A percentile compares a stretch with the other conserved stretches of the same genome.
These are phyloP conservation scores for Dryas octopetala DNA, from an alignment of 306 rosid genomes.

Conservation along the genomic window DNA sequence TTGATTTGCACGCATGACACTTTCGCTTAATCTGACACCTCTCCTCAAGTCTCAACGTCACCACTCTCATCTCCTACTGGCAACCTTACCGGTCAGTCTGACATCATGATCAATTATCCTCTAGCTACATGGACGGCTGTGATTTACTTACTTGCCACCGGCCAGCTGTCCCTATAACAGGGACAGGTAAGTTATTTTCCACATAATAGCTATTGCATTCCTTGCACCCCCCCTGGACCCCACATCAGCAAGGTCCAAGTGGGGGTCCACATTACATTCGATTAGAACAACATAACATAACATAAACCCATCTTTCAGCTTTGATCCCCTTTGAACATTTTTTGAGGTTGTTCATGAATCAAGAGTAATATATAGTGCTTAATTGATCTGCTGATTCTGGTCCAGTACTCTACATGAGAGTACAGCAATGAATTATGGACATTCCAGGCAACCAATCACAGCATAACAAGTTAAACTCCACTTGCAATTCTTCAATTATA, in stretches of 20 bases:
- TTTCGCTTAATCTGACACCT: neutral
- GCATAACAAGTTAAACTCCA: constrained; percentile 9
- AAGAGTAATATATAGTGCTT: no score
- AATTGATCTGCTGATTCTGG: no score
- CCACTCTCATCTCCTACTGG: neutral
- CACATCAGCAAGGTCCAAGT: constrained; percentile 38
- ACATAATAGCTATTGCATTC: constrained; percentile 30
- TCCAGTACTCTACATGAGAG: no score
- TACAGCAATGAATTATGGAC: neutral
- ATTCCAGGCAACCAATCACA: neutral
- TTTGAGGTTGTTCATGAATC: no score
- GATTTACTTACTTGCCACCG: constrained; percentile 32
- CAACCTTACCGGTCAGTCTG: neutral
- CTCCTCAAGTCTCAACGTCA: constrained; percentile 33
- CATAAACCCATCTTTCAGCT: neutral
- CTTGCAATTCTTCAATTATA: neutral
- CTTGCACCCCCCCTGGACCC: constrained; percentile 4
- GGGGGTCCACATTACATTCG: constrained; percentile 33
- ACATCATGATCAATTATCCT: neutral
- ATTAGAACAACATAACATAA: neutral
- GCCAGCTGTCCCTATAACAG: constrained; percentile 45
- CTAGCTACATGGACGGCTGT: constrained; percentile 41
- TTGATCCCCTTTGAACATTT: neutral
- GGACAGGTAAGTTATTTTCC: no score
- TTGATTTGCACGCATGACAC: constrained; percentile 41